Conservation (phyloP, 2,329 filamentous ascomycete species). For the Stagonosporopsis rhizophila region DNA sequence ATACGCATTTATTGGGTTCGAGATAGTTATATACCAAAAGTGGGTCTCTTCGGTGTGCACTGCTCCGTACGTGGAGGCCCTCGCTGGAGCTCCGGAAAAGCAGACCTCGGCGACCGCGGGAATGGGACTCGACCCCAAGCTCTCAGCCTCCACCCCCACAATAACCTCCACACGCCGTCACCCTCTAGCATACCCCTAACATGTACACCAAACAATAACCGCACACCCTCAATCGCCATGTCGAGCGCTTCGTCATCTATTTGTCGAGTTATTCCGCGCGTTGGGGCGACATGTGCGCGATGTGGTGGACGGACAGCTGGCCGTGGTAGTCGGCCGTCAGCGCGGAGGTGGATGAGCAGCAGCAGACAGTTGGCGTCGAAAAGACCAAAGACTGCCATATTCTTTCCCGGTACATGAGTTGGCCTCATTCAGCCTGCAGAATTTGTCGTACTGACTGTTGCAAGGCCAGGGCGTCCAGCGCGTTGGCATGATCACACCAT, state of each 20-base stretch:
- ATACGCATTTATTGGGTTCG: neutral
- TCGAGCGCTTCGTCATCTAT: slow-evolving; percentile 1
- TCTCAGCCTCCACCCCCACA: slow-evolving; percentile 18
- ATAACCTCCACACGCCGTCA: slow-evolving; percentile 13
- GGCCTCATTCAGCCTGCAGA: neutral
- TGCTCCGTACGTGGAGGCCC: slow-evolving; percentile 5
- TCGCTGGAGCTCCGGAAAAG: neutral
- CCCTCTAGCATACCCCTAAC: slow-evolving; percentile 3
- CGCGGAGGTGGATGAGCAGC: slow-evolving; percentile 42
- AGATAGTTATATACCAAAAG: neutral
- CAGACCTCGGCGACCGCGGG: slow-evolving; percentile 15
- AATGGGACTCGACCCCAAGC: slow-evolving; percentile 14
- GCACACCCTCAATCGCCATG: slow-evolving; percentile 6
- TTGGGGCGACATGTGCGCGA: slow-evolving; percentile 6
- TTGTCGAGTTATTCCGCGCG: slow-evolving; percentile 12
- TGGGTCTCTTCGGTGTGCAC: slow-evolving; percentile 11
- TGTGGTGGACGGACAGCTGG: neutral
- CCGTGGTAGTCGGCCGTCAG: neutral
- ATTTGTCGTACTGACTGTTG: slow-evolving; percentile 24
- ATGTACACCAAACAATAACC: slow-evolving; percentile 12
- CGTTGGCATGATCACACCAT: slow-evolving; percentile 84
- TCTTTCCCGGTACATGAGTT: slow-evolving; percentile 46
- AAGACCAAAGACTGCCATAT: slow-evolving; percentile 49
- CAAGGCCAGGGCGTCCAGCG: slow-evolving; percentile 87
- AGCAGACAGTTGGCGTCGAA: slow-evolving; percentile 23